Evolutionary conservation across 495 filamentous ascomycete genomes (phyloP), one percentile per base, ranked within the genome.

Genomic region (Neurospora sublineolata): DNA sequence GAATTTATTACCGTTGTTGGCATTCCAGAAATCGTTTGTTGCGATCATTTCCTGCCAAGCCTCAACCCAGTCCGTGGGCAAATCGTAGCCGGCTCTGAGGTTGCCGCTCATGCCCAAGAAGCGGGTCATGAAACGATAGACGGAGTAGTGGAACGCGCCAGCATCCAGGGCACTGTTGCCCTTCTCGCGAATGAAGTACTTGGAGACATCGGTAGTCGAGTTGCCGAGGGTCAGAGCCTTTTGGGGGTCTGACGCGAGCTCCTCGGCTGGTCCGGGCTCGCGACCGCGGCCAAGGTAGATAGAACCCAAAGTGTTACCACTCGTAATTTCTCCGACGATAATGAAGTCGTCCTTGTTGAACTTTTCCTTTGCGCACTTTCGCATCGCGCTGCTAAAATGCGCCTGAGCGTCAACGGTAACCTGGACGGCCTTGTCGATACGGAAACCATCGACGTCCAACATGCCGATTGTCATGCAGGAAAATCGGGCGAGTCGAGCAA

Each of bases 401-500:
- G 81, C 88, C 52, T 88, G 82, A 4, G 89, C 88, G 77, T 92
- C 89, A 8, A 90, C 84, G 0, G 89, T 91, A 6, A 89, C 83
- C 75, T 89, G 88, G 1, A 86, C 86, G 1, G 88, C 89, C 76
- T 92, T 92, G 78, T 92, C 89, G 76, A 90, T 88, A 23, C 89
- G 89, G 75, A 86, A 92, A 0, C 89, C 89, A 72, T 92, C 89
- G 44, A 92, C 86, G 75, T 92, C 89, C n/a, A 92, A 80, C 68
- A 84, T 86, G 27, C 79, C 77, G 64, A 92, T 89, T 1, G 87
- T 81, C 79, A 91, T 87, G 77, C 90, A 92, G 6, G 89, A 89
- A 71, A 92, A 90, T 37, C 83, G 85, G 58, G 86, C 83, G 37
- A 93, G 77, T 60, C 87, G 86, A 41, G 86, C 82, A 33, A 83